A percentile compares a stretch with the other conserved stretches of the same genome.
Conservation (phyloP, 371 early-diverging fungal species). For the Scutellospora calospora region DNA sequence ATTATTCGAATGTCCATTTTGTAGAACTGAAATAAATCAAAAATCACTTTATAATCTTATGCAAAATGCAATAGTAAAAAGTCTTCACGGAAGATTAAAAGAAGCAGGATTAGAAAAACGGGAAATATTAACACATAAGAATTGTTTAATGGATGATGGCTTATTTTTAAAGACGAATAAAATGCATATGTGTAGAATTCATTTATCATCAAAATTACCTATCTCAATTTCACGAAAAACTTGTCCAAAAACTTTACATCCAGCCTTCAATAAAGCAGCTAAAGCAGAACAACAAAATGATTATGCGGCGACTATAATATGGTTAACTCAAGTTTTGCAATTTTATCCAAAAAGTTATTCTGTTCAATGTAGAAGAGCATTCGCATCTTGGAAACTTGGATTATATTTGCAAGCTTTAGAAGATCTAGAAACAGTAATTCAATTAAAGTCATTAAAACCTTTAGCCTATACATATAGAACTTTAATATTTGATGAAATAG, state of each 20-base stretch:
- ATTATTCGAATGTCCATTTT: too few species aligned
- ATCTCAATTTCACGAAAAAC: too few species aligned
- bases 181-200: too few species aligned
- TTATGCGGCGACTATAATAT: neutral
- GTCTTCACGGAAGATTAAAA: too few species aligned
- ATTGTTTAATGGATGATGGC: too few species aligned
- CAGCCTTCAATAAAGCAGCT: neutral
- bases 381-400: neutral
- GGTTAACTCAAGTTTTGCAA: constrained; percentile 15
- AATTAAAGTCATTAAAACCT: neutral
- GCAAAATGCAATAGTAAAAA: too few species aligned
- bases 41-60: too few species aligned
- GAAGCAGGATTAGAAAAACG: too few species aligned
- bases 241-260: constrained; percentile 21
- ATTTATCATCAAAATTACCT: constrained; percentile 3
- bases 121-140: too few species aligned
- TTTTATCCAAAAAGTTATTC: constrained; percentile 35
- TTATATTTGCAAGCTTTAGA: neutral
- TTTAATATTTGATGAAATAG: neutral
- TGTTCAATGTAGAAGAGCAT: neutral
- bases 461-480: neutral
- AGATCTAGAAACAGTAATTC: neutral
- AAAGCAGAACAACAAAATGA: neutral
- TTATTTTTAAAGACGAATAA: too few species aligned
- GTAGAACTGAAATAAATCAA: too few species aligned